phyloP scores from a whole-genome alignment of 257 asterid species.

The Solanum raphanifolium region DNA sequence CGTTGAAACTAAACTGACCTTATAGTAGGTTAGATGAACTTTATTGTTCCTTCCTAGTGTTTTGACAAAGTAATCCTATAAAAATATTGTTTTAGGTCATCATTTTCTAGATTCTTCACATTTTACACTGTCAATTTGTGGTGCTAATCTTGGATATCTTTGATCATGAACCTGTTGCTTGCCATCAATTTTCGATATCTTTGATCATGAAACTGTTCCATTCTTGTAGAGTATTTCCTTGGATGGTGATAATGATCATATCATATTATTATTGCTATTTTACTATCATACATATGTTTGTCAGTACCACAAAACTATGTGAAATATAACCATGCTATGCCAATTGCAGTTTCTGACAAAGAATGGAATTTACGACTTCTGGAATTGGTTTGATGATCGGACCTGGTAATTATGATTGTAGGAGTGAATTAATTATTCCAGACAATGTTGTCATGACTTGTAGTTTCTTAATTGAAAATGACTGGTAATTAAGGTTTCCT shows the following conservation, averaged over 20 bases:
- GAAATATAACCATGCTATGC: conserved; percentile 21
- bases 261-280: not conserved
- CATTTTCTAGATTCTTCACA: not conserved
- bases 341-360: conserved; percentile 75
- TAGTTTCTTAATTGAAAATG: not conserved
- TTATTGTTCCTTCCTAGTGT: not conserved
- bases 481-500: not conserved
- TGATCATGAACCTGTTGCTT: not conserved
- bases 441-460: not conserved
- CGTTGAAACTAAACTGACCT: not conserved
- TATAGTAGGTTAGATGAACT: not conserved
- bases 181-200: not conserved
- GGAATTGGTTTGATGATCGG: conserved; percentile 99
- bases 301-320: not conserved
- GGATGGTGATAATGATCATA: not conserved
- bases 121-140: not conserved
- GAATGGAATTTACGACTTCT: conserved; percentile 95
- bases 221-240: not conserved
- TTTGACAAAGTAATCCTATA: not conserved
- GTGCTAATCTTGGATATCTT: not conserved
- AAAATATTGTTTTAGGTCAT: not conserved
- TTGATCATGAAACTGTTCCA: not conserved
- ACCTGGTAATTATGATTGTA: conserved; percentile 64
- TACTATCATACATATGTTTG: not conserved
- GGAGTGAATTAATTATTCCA: not conserved